Conservation (phyloP, 2,329 filamentous ascomycete species). For the Waltergamsia citrina region DNA sequence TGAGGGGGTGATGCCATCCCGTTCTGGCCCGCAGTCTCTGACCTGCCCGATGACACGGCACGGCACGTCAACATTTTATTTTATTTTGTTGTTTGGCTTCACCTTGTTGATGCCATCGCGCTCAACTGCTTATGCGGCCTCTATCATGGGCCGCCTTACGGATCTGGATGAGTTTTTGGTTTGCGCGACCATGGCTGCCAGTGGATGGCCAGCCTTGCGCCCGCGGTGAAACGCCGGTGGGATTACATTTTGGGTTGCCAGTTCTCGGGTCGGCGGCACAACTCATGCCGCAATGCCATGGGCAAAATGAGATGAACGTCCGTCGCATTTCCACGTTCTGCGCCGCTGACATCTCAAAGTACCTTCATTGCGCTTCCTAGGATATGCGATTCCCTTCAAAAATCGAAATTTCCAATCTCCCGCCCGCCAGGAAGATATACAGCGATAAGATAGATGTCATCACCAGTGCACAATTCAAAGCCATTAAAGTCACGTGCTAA, state of each 20-base stretch:
- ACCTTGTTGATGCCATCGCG: no score
- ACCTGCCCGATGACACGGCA: neutral
- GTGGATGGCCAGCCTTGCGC: neutral
- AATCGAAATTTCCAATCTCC: no score
- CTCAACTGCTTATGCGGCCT: no score
- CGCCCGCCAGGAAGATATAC: no score
- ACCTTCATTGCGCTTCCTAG: neutral
- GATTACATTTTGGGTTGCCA: conserved; percentile 1
- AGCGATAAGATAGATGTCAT: neutral
- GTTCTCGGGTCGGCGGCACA: conserved; percentile 3
- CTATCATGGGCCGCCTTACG: no score
- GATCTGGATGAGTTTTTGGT: no score
- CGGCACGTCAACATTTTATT: no score
- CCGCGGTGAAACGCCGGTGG: conserved; percentile 1
- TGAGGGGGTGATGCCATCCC: conserved; percentile 14
- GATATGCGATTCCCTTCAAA: neutral
- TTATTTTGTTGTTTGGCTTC: no score
- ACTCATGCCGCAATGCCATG: no score
- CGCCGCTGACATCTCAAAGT: neutral
- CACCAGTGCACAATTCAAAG: no score
- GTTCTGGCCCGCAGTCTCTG: neutral
- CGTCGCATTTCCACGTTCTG: neutral
- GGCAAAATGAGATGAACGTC: no score
- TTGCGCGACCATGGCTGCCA: neutral
- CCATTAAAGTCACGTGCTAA: conserved; percentile 4